Evolutionary conservation across 306 rosid genomes (phyloP).

Genomic region (Malus fusca): DNA sequence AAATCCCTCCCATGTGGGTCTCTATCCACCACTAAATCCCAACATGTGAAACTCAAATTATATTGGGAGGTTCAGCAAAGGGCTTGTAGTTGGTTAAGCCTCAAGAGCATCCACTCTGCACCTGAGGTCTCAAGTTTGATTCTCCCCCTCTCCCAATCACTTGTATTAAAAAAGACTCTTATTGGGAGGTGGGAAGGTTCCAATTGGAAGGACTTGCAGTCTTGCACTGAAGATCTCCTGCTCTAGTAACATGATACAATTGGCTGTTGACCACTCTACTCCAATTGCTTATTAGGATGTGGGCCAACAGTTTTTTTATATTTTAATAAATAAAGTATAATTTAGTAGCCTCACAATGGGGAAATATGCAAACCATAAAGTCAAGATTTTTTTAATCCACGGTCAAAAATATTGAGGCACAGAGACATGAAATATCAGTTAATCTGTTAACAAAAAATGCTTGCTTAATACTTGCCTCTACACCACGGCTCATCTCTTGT

Average conservation of each 20-base stretch:
- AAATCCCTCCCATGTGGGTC: not conserved
- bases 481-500: constrained; percentile 90
- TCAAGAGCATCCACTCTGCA: not conserved
- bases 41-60: not conserved
- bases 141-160: not conserved
- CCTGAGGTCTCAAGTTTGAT: too few relatives aligned
- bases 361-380: not conserved
- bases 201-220: not conserved
- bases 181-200: not conserved
- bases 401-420: not conserved
- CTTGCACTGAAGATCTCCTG: not conserved
- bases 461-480: constrained; percentile 62
- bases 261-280: not conserved
- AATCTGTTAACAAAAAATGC: not conserved
- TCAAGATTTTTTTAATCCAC: not conserved
- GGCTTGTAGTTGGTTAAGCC: not conserved
- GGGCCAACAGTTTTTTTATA: not conserved
- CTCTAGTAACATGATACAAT: not conserved
- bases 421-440: not conserved
- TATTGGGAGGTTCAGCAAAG: not conserved
- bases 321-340: not conserved
- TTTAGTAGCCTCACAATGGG: not conserved
- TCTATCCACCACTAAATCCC: not conserved
- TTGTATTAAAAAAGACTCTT: too few relatives aligned
- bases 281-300: not conserved